Base-by-base conservation (phyloP, 176 grass and related monocot species). In the Canna indica region DNA sequence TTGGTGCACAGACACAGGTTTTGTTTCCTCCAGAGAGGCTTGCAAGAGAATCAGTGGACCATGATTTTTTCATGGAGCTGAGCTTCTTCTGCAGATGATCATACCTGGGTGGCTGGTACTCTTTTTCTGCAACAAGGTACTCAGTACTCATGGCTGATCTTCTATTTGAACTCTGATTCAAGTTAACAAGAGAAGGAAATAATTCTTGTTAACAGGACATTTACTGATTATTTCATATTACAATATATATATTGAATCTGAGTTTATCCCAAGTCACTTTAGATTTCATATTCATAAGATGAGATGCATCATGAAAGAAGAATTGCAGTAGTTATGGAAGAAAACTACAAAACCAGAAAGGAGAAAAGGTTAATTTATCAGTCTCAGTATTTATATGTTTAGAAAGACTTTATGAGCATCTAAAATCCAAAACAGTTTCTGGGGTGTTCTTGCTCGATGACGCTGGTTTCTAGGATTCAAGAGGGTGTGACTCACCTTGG, bases 41-140 rank as follows among this genome's bases (percentile, higher is more conserved):
- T 66, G 80, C 71, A 67, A 90, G 84, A 16, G 91, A 95, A 57
- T 95, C 91, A 53, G 69, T 90, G 65, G 87, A 95, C 90, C 86
- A 90, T 15, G 90, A 83, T 39, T 83, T 87, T 79, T 69, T 80
- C 73, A 95, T 88, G 34, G 68, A 75, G 13, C 27, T 53, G 64
- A 69, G 75, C 75, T 34, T 68, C 32, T 77, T 39, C 69, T 82
- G 56, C 38, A 64, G 11, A 57, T 87, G 73, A 64, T 69, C 60
- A 70, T 81, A 81, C 68, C 81, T 31, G 14, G 27, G 28, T 17
- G 5, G 10, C 59, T 33, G 15, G 7, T 63, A 26, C 26, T 63
- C 29, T 63, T 32, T 26, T 13, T 33, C 59, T 63, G 59, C 26
- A 32, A 6, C 3, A 16, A 63, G 27, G 59, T 35, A 35, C 32